phyloP scores from a whole-genome alignment of 441 rosid genomes.

The Erodium texanum region DNA sequence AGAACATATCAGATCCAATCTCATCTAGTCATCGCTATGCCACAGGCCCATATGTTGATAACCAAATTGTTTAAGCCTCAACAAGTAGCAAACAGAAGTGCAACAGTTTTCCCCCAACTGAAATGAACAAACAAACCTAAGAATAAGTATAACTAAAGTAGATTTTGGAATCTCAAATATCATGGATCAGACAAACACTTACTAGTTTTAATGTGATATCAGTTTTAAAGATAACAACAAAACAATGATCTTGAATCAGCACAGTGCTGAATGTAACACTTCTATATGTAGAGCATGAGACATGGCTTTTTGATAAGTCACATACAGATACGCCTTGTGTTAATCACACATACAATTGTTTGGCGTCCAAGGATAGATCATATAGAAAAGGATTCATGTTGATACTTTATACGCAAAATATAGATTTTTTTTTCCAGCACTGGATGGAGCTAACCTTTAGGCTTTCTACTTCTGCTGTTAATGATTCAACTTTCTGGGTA shows the following conservation, averaged over 20 bases:
- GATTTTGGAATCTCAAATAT: neutral
- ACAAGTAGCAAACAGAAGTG: neutral
- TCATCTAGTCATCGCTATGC: neutral
- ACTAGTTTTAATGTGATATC: neutral
- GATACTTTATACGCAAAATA: neutral
- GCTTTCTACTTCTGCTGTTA: conserved; percentile 65
- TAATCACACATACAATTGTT: neutral
- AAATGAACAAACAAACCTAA: neutral
- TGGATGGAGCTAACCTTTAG: conserved; percentile 22
- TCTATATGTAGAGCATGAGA: neutral
- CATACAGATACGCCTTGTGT: neutral
- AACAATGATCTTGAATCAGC: neutral
- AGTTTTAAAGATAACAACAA: neutral
- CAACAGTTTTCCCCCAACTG: neutral
- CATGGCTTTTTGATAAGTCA: neutral
- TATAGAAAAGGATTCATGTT: conserved; percentile 1
- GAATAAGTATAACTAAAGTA: neutral
- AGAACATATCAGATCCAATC: neutral
- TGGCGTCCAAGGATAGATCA: neutral
- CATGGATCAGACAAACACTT: neutral
- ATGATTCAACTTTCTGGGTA: conserved; percentile 64
- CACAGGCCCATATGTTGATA: neutral
- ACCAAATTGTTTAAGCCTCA: neutral
- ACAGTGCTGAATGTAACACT: neutral
- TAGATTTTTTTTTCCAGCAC: neutral